Conservation (phyloP, 495 filamentous ascomycete species). For the Xanthoparmelia taractica region DNA sequence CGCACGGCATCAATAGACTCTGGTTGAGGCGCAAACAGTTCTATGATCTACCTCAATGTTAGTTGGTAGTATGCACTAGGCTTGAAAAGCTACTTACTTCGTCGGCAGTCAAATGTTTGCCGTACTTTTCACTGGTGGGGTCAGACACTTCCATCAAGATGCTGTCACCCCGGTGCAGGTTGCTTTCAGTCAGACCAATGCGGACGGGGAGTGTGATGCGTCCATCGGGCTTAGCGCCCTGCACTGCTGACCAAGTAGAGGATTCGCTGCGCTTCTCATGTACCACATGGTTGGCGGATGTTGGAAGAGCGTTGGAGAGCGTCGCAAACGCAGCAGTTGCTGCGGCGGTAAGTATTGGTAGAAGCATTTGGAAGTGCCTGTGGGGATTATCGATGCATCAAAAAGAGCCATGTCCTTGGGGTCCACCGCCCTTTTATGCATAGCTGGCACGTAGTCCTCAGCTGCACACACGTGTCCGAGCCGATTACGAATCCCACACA, state of each 20-base stretch:
- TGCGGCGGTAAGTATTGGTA: neutral
- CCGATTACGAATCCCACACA: too few relatives aligned
- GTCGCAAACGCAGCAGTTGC: neutral
- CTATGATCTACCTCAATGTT: constrained; percentile 9
- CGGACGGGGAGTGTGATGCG: constrained; percentile 39
- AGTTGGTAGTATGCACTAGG: neutral
- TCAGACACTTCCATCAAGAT: constrained; percentile 48
- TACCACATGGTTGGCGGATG: neutral
- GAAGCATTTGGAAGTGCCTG: neutral
- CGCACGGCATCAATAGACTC: constrained; percentile 39
- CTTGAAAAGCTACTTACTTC: constrained; percentile 32
- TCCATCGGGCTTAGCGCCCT: neutral
- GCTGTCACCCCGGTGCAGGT: constrained; percentile 45
- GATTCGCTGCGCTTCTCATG: constrained; percentile 4
- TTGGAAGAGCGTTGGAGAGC: neutral
- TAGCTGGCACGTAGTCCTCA: neutral
- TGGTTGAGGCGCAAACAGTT: constrained; percentile 43
- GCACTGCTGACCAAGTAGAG: neutral
- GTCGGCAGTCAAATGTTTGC: constrained; percentile 42
- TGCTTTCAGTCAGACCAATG: constrained; percentile 49
- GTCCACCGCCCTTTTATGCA: neutral
- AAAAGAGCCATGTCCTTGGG: neutral
- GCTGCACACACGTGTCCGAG: neutral
- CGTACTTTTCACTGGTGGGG: constrained; percentile 44
- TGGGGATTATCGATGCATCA: neutral